phyloP scores from a whole-genome alignment of 345 rosid genomes.

The Euphorbia lathyris region DNA sequence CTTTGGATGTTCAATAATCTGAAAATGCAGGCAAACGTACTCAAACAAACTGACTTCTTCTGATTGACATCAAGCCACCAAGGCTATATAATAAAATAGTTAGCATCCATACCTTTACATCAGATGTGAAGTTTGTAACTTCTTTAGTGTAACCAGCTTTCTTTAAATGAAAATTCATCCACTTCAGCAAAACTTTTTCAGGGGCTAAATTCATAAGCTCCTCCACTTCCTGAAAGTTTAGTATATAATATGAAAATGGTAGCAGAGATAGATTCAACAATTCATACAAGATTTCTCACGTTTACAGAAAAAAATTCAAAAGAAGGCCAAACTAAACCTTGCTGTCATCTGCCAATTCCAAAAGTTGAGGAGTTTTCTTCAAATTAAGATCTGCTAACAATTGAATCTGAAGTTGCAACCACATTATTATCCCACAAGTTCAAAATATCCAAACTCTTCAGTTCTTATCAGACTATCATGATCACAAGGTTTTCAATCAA shows the following conservation, averaged over 20 bases:
- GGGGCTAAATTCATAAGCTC: conserved; percentile 92
- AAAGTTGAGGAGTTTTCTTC: conserved; percentile 94
- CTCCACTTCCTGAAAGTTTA: conserved; percentile 73
- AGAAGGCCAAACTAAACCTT: conserved; percentile 35
- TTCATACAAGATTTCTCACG: background rate
- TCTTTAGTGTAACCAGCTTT: conserved; percentile 85
- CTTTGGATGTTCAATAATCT: background rate
- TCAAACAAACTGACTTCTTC: background rate
- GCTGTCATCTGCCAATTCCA: conserved; percentile 81
- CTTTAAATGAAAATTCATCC: conserved; percentile 98
- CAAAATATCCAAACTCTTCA: background rate
- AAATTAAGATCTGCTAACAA: conserved; percentile 84
- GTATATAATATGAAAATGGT: background rate
- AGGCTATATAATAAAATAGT: conserved; percentile 3
- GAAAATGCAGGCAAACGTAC: background rate
- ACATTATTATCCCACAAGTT: conserved; percentile 3
- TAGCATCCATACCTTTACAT: conserved; percentile 69
- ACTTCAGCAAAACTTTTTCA: conserved; percentile 88
- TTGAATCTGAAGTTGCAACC: conserved; percentile 63
- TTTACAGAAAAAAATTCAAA: background rate
- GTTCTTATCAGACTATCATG: background rate
- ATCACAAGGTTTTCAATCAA: conserved; percentile 10
- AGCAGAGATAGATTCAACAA: background rate
- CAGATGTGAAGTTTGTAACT: conserved; percentile 92
- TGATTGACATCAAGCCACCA: background rate